These are phyloP conservation scores for Amanita pseudoporphyria DNA, from an alignment of 768 basidiomycete species.

Conservation along the genomic window DNA sequence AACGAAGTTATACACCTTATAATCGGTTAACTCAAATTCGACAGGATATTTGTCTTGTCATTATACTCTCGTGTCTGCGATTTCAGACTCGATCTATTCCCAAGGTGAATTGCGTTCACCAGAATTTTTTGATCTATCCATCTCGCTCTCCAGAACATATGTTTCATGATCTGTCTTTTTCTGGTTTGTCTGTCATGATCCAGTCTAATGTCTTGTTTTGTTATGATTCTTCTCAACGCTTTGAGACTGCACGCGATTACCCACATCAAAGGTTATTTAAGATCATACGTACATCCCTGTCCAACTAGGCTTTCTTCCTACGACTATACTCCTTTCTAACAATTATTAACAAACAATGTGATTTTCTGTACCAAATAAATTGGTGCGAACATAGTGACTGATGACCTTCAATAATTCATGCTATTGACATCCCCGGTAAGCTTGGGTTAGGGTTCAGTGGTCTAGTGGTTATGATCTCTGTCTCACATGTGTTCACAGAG, in stretches of 20 bases:
- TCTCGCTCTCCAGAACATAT: constrained; percentile 4
- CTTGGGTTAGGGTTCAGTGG: constrained; percentile 10
- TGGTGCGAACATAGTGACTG: too few relatives aligned
- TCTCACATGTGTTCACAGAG: constrained; percentile 14
- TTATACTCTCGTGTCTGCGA: constrained; percentile 7
- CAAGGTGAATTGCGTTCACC: not conserved
- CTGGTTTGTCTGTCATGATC: constrained; percentile 5
- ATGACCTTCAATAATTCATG: too few relatives aligned
- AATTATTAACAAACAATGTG: not conserved
- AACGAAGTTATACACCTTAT: constrained; percentile 1
- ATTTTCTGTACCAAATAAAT: not conserved
- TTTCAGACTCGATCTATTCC: constrained; percentile 7
- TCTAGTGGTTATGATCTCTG: constrained; percentile 18
- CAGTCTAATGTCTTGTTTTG: constrained; percentile 8
- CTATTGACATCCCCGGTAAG: too few relatives aligned
- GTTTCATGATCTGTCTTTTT: constrained; percentile 5
- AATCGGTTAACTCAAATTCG: constrained; percentile 5
- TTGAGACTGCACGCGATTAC: constrained; percentile 8
- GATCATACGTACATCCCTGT: not conserved
- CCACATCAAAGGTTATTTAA: constrained; percentile 7
- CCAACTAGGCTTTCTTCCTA: not conserved
- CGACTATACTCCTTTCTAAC: too few relatives aligned
- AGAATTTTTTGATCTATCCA: not conserved
- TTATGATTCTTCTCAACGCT: constrained; percentile 4
- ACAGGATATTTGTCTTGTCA: not conserved